Conservation (phyloP, 2,329 filamentous ascomycete species). For the Malbranchea zuffiana region DNA sequence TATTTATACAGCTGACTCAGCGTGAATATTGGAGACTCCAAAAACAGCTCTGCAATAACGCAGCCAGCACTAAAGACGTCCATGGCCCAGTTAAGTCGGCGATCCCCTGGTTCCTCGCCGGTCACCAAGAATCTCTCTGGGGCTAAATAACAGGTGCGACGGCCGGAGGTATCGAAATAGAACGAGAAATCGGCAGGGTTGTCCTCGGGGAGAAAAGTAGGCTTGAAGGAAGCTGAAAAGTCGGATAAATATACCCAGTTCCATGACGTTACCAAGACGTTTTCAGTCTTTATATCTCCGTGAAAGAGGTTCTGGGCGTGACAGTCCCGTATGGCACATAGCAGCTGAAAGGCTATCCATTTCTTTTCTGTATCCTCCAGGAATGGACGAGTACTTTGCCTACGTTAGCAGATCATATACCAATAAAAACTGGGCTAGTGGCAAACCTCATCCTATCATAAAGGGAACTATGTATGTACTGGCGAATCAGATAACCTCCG, state of each 20-base stretch:
- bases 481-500: constrained; percentile 84
- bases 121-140: constrained; percentile 79
- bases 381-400: constrained; percentile 77
- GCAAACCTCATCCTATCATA: constrained; percentile 73
- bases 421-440: not conserved
- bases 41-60: constrained; percentile 90
- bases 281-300: constrained; percentile 97
- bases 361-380: constrained; percentile 97
- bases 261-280: constrained; percentile 94
- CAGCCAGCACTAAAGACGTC: constrained; percentile 96
- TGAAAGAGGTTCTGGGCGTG: constrained; percentile 84
- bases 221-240: constrained; percentile 93
- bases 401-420: constrained; percentile 19
- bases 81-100: constrained; percentile 79
- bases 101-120: constrained; percentile 54
- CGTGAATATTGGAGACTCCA: constrained; percentile 95
- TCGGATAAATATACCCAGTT: constrained; percentile 99
- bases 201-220: constrained; percentile 83
- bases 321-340: constrained; percentile 85
- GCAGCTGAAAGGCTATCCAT: constrained; percentile 91
- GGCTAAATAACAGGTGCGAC: constrained; percentile 87
- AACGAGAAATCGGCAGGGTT: constrained; percentile 97
- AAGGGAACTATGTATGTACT: constrained; percentile 90
- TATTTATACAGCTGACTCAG: constrained; percentile 94
- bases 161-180: constrained; percentile 87